Percentiles rank a stretch among this genome's conserved stretches.
phyloP scores from a whole-genome alignment of 2,329 filamentous ascomycete genomes.

The Thyridium curvatum region DNA sequence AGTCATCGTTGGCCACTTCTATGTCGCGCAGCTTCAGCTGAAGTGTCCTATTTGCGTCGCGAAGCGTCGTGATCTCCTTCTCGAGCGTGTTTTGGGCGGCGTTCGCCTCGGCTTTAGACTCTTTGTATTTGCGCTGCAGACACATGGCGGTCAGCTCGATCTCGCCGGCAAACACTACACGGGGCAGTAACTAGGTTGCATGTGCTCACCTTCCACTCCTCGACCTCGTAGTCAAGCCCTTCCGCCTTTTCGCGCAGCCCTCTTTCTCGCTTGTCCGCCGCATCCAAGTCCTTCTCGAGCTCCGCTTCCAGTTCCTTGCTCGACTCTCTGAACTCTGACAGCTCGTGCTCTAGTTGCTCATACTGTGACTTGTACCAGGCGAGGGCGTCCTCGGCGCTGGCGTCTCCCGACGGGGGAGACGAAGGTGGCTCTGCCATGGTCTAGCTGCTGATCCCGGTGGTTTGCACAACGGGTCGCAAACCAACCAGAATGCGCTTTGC shows the following conservation, averaged over 20 bases:
- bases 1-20: slow-evolving; percentile 97
- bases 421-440: slow-evolving; percentile 55
- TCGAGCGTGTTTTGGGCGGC: slow-evolving; percentile 79
- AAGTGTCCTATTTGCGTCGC: slow-evolving; percentile 75
- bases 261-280: slow-evolving; percentile 88
- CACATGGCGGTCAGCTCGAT: slow-evolving; percentile 7
- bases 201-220: slow-evolving; percentile 87
- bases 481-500: not conserved
- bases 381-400: slow-evolving; percentile 66
- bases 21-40: slow-evolving; percentile 85
- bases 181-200: no score
- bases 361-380: slow-evolving; percentile 96
- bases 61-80: slow-evolving; percentile 90
- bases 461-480: slow-evolving; percentile 6
- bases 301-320: slow-evolving; percentile 92
- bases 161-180: no score
- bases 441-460: slow-evolving; percentile 1
- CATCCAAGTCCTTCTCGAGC: slow-evolving; percentile 92
- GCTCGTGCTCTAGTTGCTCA: slow-evolving; percentile 82
- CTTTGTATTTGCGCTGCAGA: slow-evolving; percentile 83
- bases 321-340: slow-evolving; percentile 88
- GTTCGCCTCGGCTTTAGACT: slow-evolving; percentile 84
- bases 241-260: slow-evolving; percentile 83
- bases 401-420: slow-evolving; percentile 50
- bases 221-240: slow-evolving; percentile 76